Conservation (phyloP, 352 stramenopile species). For the Globisporangium solare region DNA sequence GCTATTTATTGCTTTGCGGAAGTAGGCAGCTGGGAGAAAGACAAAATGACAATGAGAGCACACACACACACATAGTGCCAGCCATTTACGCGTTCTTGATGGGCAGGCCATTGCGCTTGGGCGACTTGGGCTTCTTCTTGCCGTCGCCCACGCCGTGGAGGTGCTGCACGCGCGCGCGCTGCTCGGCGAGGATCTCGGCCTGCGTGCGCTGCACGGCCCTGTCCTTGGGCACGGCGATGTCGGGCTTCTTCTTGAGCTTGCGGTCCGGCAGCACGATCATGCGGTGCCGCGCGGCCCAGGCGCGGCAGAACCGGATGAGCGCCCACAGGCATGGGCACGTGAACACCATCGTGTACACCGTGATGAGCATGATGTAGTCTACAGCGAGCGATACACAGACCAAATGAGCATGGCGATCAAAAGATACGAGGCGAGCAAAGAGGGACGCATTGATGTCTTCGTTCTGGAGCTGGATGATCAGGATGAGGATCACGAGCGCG, state of each 20-base stretch:
- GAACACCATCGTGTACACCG: slow-evolving; percentile 80
- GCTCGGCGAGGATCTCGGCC: slow-evolving; percentile 70
- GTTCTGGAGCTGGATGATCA: slow-evolving; percentile 50
- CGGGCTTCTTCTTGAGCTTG: slow-evolving; percentile 68
- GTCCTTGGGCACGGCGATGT: slow-evolving; percentile 60
- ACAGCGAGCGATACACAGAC: background rate
- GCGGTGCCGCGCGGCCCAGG: slow-evolving; percentile 41
- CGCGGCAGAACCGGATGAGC: slow-evolving; percentile 70
- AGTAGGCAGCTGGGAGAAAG: slow-evolving; percentile 8
- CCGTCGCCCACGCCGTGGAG: slow-evolving; percentile 53
- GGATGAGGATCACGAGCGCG: slow-evolving; percentile 42
- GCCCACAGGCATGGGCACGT: slow-evolving; percentile 79
- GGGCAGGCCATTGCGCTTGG: slow-evolving; percentile 66
- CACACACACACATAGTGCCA: too few species aligned
- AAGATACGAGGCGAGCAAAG: background rate
- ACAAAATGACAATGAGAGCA: background rate
- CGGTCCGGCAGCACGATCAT: slow-evolving; percentile 65
- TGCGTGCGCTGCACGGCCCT: slow-evolving; percentile 65
- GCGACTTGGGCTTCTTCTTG: slow-evolving; percentile 39
- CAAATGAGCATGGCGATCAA: too few species aligned
- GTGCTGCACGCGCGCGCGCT: slow-evolving; percentile 59
- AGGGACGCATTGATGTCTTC: slow-evolving; percentile 43
- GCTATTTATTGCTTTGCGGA: slow-evolving; percentile 24
- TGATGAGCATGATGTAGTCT: slow-evolving; percentile 76
- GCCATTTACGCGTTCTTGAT: slow-evolving; percentile 43